Evolutionary conservation across 257 asterid genomes (phyloP), one percentile per base, ranked within the genome.

Genomic region (Solanum virginianum): DNA sequence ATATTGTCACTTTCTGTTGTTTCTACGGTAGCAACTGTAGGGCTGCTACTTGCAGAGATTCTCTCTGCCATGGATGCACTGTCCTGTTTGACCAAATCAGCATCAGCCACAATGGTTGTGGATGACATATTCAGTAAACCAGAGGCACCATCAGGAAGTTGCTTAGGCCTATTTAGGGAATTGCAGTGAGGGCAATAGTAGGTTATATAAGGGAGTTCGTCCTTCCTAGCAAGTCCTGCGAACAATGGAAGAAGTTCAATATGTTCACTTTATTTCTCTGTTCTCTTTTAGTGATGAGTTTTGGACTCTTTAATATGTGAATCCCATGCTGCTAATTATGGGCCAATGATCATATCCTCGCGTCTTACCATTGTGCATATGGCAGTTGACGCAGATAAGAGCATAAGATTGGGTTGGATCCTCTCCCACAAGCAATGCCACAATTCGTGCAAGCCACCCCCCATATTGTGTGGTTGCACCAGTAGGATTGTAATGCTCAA

Each of bases 171-270:
- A 85, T 96, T 96, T 86, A 96, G 87, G 84, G 95, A 95, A 57
- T 90, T 87, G 92, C 98, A 96, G 88, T 91, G 98, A 15, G 98
- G 98, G 88, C 99, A 94, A 87, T 93, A 94, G 92, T 96, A 94
- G 32, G 98, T 93, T 43, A 93, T 86, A 53, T 87, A 93, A 2
- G 97, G 94, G 71, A 86, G 90, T 47, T 96, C 99, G 81, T 96
- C 99, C 89, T 92, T 94, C 93, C 98, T 92, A 18, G 94, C 95
- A 20, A 96, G 96, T 83, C 99, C 98, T 96, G 92, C 83, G 88
- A 81, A 77, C 47, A 77, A 79, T 29, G 79, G n/a, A 80, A 47
- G 18, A 80, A 71, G 70, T 74, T 80, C 26, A 57, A 80, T 72
- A 45, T 5, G 55, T 39, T 65, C 84, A 43, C 15, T 54, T 53